These are phyloP conservation scores for Neonectria coccinea DNA, from an alignment of 2,329 filamentous ascomycete species.

Conservation along the genomic window DNA sequence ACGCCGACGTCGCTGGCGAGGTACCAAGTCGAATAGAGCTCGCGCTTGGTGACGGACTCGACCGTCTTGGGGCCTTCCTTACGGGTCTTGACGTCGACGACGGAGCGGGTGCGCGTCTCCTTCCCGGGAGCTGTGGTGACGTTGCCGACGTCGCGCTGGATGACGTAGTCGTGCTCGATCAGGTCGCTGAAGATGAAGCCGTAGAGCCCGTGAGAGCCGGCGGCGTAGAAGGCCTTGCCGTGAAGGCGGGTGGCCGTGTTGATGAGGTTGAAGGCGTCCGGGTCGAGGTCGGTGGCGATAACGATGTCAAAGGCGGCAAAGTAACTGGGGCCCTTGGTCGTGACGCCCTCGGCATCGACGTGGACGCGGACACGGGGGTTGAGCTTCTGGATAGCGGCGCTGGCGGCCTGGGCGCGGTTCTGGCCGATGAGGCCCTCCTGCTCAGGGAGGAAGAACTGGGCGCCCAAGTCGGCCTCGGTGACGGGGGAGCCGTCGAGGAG, in stretches of 20 bases:
- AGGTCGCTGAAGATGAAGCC: constrained; percentile 96
- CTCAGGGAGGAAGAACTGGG: constrained; percentile 82
- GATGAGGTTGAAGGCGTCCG: constrained; percentile 79
- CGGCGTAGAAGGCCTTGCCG: constrained; percentile 87
- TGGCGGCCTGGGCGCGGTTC: constrained; percentile 86
- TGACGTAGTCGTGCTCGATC: constrained; percentile 88
- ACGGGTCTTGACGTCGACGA: constrained; percentile 78
- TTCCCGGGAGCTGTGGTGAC: constrained; percentile 67
- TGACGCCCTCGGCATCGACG: constrained; percentile 75
- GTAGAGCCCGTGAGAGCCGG: constrained; percentile 88
- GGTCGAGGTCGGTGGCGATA: constrained; percentile 89
- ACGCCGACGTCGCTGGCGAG: constrained; percentile 83
- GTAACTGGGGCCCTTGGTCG: constrained; percentile 76
- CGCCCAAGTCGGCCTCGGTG: constrained; percentile 82
- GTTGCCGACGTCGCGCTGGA: constrained; percentile 87
- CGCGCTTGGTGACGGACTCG: constrained; percentile 91
- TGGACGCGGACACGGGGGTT: constrained; percentile 88
- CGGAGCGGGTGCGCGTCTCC: constrained; percentile 82
- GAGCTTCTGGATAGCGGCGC: constrained; percentile 81
- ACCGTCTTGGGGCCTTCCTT: constrained; percentile 75
- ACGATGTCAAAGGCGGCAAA: constrained; percentile 85
- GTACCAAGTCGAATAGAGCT: constrained; percentile 88
- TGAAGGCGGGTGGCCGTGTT: constrained; percentile 88
- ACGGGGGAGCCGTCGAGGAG: constrained; percentile 84
- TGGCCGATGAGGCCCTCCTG: constrained; percentile 77